Evolutionary conservation across 768 basidiomycete genomes (phyloP), one percentile per base, ranked within the genome.

Genomic region (Xerocomus brunneocitrinus): DNA sequence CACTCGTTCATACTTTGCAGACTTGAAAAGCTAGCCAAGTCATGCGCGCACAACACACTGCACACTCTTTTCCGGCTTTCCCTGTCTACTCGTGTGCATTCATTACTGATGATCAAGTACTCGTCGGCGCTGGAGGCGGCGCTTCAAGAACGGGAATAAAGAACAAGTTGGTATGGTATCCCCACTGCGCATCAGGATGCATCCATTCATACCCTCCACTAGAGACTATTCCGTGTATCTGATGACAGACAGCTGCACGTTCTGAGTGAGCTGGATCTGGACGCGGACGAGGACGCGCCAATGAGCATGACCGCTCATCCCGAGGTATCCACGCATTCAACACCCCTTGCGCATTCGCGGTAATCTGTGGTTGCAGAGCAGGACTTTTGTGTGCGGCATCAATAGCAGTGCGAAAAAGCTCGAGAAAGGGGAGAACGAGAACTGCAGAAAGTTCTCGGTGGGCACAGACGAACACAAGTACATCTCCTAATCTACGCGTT

Each of bases 61-160:
- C 79, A 24, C 91, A 95, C 62, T 66, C 84, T n/a, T 76, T 95
- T 9, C 79, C 86, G 8, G 73, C 81, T 1, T 98, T 95, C 67
- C 95, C 95, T 0, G 85, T 97, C 47, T 97, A 93, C 66, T 90
- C 90, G 5, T 83, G 86, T 48, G 83, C 83, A 13, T 98, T 95
- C 72, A 65, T 89, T 9, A 78, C 85, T 0, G 77, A 85, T n/a
- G 75, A 80, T 24, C 75, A 81, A 25, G 73, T 98, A 19, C 76
- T 95, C 2, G 76, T 95, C 6, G 95, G 93, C 2, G 97, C 95
- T 4, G 97, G 97, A 19, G 89, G 89, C 2, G 95, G 95, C 16
- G 80, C 89, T 12, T 83, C 88, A 9, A 81, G 81, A 57, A 92
- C 80, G 49, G 97, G 97, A 4, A 88, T 99, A 55, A 91, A 92